These are phyloP conservation scores for Nakazawaea ishiwadae DNA, from an alignment of 805 yeast genomes.

Conservation along the genomic window DNA sequence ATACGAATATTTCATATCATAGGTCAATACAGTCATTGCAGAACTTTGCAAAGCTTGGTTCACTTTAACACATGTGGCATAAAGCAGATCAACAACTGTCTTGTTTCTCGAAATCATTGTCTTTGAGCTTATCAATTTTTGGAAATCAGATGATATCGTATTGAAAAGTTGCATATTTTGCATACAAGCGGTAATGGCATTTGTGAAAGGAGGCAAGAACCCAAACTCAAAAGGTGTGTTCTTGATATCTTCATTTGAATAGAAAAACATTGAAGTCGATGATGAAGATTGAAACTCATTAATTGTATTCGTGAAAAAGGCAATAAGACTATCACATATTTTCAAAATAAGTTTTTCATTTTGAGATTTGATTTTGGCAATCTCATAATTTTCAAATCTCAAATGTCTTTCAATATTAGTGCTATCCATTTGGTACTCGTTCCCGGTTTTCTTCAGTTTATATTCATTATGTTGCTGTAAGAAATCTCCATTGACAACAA, in stretches of 20 bases:
- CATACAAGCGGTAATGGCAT: constrained; percentile 46
- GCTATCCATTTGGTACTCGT: constrained; percentile 17
- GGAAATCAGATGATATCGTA: constrained; percentile 23
- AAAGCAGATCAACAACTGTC: not conserved
- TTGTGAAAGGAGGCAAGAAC: constrained; percentile 61
- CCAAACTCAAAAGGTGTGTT: constrained; percentile 33
- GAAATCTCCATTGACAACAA: constrained; percentile 45
- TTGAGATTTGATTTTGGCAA: constrained; percentile 30
- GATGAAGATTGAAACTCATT: constrained; percentile 32
- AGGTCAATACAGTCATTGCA: constrained; percentile 29
- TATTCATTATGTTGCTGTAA: constrained; percentile 23
- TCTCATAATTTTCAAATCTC: constrained; percentile 37
- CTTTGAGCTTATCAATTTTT: constrained; percentile 6
- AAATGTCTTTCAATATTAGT: constrained; percentile 33
- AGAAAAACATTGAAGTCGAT: constrained; percentile 14
- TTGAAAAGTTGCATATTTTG: constrained; percentile 42
- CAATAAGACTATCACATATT: constrained; percentile 23
- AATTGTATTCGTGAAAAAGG: constrained; percentile 28
- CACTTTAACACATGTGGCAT: constrained; percentile 6
- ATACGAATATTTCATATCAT: constrained; percentile 41
- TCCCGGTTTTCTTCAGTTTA: constrained; percentile 22
- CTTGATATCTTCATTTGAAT: constrained; percentile 3
- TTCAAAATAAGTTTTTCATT: constrained; percentile 22
- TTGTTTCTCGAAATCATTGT: not conserved
- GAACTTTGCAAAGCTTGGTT: constrained; percentile 6